These are phyloP conservation scores for Acacia melanoxylon DNA, from an alignment of 306 rosid genomes.

Conservation along the genomic window DNA sequence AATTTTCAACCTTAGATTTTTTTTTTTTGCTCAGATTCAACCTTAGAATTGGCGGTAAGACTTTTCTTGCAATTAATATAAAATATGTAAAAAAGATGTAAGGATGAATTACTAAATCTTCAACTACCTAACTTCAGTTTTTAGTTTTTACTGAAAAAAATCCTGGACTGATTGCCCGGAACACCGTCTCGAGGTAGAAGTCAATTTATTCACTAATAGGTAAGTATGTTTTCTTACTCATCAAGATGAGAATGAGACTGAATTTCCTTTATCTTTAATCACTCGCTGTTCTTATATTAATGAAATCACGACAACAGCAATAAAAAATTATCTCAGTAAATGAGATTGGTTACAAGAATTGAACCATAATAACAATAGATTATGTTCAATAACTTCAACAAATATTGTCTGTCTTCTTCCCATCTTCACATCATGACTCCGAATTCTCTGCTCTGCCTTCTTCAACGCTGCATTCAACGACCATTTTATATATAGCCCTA, in stretches of 20 bases:
- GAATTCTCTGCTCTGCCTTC: background rate
- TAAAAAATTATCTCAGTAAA: too few relatives aligned
- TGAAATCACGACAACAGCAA: too few relatives aligned
- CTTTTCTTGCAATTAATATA: background rate
- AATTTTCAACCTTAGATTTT: background rate
- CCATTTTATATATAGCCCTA: background rate
- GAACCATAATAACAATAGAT: too few relatives aligned
- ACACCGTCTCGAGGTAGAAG: background rate
- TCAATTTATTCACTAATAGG: background rate
- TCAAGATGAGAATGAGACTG: too few relatives aligned
- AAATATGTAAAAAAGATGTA: background rate
- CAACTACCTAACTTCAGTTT: background rate
- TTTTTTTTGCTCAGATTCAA: too few relatives aligned
- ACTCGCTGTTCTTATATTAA: too few relatives aligned
- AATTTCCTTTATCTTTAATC: too few relatives aligned
- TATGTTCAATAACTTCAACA: too few relatives aligned
- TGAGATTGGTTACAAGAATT: too few relatives aligned
- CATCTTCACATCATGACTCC: too few relatives aligned
- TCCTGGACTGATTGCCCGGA: background rate
- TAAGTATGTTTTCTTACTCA: background rate
- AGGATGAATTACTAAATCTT: background rate
- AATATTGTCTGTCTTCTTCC: too few relatives aligned
- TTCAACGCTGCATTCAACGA: background rate
- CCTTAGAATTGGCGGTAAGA: background rate
- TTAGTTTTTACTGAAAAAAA: background rate